Conservation (phyloP, 75 land plant genomes). For the Picea glauca region DNA sequence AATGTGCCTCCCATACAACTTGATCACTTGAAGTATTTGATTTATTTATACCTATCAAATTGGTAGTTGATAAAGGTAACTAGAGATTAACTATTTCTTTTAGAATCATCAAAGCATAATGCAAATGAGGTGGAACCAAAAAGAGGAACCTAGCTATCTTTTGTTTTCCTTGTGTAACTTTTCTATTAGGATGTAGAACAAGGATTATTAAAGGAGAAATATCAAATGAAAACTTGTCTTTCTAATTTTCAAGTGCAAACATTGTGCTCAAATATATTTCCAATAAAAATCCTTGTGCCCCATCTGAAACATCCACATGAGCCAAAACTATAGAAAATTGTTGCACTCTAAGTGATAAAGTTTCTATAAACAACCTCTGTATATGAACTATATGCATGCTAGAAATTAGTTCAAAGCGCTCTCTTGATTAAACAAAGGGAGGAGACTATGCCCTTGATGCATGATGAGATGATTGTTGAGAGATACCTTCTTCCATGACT, state of each 20-base stretch:
- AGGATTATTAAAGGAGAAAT: conserved; percentile 32
- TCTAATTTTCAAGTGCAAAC: conserved; percentile 6
- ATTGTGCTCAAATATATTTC: conserved; percentile 25
- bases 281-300: conserved; percentile 29
- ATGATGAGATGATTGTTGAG: background rate
- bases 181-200: conserved; percentile 19
- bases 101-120: background rate
- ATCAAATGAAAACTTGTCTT: conserved; percentile 14
- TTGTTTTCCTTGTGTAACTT: background rate
- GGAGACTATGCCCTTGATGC: background rate
- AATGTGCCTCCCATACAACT: background rate
- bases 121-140: conserved; percentile 13
- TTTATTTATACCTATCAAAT: conserved; percentile 7
- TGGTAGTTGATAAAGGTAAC: background rate
- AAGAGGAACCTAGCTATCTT: conserved; percentile 18
- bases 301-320: conserved; percentile 27
- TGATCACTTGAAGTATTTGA: conserved; percentile 10
- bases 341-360: conserved; percentile 17
- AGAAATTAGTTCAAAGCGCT: background rate
- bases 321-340: conserved; percentile 38
- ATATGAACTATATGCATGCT: background rate
- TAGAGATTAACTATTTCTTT: background rate
- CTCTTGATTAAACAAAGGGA: background rate
- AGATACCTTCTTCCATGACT: background rate
- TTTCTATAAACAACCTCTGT: conserved; percentile 6